A percentile compares a stretch with the other conserved stretches of the same genome.
phyloP scores from a whole-genome alignment of 2,329 filamentous ascomycete species.

The Eutypella sp. region DNA sequence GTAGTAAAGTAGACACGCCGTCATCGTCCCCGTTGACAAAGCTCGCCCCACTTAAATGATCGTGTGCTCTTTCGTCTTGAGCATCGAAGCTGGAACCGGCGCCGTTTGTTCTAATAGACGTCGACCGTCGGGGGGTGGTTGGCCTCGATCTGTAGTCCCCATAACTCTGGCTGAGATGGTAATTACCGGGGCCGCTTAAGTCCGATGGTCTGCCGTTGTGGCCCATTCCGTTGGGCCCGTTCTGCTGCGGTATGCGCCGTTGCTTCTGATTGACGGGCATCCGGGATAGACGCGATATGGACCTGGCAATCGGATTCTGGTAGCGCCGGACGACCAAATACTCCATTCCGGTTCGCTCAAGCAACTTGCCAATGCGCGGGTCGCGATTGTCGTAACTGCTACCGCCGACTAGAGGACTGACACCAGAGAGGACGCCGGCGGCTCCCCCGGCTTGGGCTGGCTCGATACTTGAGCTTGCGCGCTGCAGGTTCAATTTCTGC shows the following conservation, averaged over 20 bases:
- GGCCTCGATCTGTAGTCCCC: slow-evolving; percentile 28
- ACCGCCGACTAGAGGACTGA: slow-evolving; percentile 45
- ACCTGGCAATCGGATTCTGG: slow-evolving; percentile 64
- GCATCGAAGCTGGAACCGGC: slow-evolving; percentile 41
- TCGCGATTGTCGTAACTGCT: slow-evolving; percentile 56
- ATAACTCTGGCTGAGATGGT: slow-evolving; percentile 36
- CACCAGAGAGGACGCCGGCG: slow-evolving; percentile 35
- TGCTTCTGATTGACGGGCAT: slow-evolving; percentile 48
- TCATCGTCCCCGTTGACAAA: slow-evolving; percentile 46
- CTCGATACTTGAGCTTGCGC: slow-evolving; percentile 68
- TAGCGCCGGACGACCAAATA: slow-evolving; percentile 70
- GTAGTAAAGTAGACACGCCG: slow-evolving; percentile 45
- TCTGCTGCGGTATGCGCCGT: slow-evolving; percentile 38
- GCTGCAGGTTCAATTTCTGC: slow-evolving; percentile 70
- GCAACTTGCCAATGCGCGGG: slow-evolving; percentile 57
- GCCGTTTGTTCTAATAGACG: slow-evolving; percentile 34
- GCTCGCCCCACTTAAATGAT: slow-evolving; percentile 44
- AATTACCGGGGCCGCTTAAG: slow-evolving; percentile 20
- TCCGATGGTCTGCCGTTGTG: slow-evolving; percentile 24
- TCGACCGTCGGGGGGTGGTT: slow-evolving; percentile 28
- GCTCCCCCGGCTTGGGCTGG: slow-evolving; percentile 45
- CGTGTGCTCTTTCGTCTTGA: slow-evolving; percentile 39
- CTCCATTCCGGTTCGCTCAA: slow-evolving; percentile 67
- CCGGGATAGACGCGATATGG: slow-evolving; percentile 49
- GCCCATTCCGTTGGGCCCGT: slow-evolving; percentile 30